phyloP scores from a whole-genome alignment of 2,329 filamentous ascomycete genomes.

The Rhynchosporium agropyri region DNA sequence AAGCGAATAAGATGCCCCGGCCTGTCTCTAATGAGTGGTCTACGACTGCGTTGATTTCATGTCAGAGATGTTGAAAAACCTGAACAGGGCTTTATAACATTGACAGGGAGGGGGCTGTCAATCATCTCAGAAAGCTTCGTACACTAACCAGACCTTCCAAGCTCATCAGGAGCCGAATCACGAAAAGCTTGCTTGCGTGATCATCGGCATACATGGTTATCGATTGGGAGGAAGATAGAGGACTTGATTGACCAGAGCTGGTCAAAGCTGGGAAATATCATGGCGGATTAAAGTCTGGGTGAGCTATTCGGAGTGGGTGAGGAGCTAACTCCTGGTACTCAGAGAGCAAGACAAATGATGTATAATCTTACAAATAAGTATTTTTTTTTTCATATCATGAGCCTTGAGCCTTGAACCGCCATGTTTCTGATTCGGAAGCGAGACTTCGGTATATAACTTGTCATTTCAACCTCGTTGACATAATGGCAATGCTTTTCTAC shows the following conservation, averaged over 20 bases:
- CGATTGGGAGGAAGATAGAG: constrained; percentile 40
- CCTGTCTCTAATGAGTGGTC: constrained; percentile 19
- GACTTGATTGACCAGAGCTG: constrained; percentile 27
- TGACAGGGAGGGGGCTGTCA: too few species aligned
- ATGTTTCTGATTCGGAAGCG: too few species aligned
- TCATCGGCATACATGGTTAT: constrained; percentile 45
- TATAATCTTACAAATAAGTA: neutral
- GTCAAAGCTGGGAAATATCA: constrained; percentile 41
- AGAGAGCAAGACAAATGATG: neutral
- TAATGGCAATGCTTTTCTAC: too few species aligned
- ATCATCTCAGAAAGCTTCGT: constrained; percentile 45
- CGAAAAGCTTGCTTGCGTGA: constrained; percentile 45
- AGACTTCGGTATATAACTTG: too few species aligned
- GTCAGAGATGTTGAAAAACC: constrained; percentile 44
- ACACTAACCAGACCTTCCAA: constrained; percentile 49
- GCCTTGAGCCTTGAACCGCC: too few species aligned
- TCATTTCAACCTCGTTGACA: too few species aligned
- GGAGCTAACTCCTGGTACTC: neutral
- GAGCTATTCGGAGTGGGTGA: constrained; percentile 37
- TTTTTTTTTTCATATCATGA: too few species aligned
- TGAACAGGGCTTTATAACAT: constrained; percentile 42
- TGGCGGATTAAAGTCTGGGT: constrained; percentile 46
- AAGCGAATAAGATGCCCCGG: constrained; percentile 46
- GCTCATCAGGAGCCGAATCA: constrained; percentile 50
- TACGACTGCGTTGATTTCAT: constrained; percentile 48